Evolutionary conservation across 2,329 filamentous ascomycete species (phyloP), one percentile per base, ranked within the genome.

Genomic region (Penicillium verrucosum): DNA sequence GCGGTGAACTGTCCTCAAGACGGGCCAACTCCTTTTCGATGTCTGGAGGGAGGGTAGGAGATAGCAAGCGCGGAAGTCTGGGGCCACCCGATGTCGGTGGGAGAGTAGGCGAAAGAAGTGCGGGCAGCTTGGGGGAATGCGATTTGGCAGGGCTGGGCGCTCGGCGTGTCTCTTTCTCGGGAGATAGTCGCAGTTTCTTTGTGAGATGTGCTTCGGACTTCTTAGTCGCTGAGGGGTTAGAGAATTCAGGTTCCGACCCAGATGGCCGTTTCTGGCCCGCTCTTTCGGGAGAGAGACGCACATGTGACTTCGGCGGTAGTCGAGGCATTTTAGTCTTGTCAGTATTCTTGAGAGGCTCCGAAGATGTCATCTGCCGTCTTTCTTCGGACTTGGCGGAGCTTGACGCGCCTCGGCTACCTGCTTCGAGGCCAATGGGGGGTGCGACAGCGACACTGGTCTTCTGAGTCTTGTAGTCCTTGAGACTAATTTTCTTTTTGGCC

Each of bases 401-500:
- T 30, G 64, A 61, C 43, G 38, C 51, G 37, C 55, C 60, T 41
- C 67, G 64, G 40, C 49, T 58, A 37, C 48, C 34, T 34, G 52
- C 43, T 53, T 70, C 65, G 41, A 65, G 66, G 45, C 54, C 60
- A 43, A 69, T 60, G 16, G 70, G 66, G 16, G 65, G 65, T 6
- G 66, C 59, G 18, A 64, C 66, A 11, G 70, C 57, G 10, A 67
- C 70, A 41, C 68, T 74, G 53, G 72, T 77, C 58, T 73, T 79
- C 67, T 84, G 84, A 58, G 79, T 82, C 70, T 83, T 85, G 71
- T 86, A 87, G 38, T 82, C 83, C 41, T 78, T 82, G 51, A 87
- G 70, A 53, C 77, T 85, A 59, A 87, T 85, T 70, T 85, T 86
- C 75, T 85, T 86, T 73, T 83, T 85, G 25, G 69, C 60, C 21